Base-by-base conservation (phyloP, 2,329 filamentous ascomycete species). In the Dactylellina drechsleri region DNA sequence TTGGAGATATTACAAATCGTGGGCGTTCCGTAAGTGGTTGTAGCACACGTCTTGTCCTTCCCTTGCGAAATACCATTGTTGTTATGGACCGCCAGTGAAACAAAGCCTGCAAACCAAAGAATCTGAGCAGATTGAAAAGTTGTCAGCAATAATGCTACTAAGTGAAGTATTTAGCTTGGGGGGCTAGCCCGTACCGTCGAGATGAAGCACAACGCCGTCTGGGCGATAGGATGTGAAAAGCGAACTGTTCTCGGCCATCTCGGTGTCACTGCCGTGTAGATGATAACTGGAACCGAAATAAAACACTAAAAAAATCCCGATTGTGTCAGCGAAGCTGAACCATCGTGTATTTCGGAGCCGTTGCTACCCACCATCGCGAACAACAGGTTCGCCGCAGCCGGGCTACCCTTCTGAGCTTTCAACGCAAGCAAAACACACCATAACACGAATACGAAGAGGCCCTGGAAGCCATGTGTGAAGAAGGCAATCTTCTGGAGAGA, bases 21-120 rank as follows among this genome's bases (percentile, higher is more conserved):
- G 6, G 76, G 75, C 13, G 75, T 76, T 1, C 86, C 86, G 78
- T 88, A 90, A 10, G 41, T 54, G 18, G 66, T 66, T 53, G 49
- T 77, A 40, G 53, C 50, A 31, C 45, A 72, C 36, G n/a, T 78
- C 59, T 56, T 70, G 70, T 43, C 76, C 49, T 67, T 60, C 10
- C 79, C 78, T 13, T 47, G 49, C 31, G 76, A 72, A 36, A 79
- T 79, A 6, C 77, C 78, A n/a, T 76, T 65, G 54, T 77, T 83
- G 82, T 90, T 90, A 82, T 87, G 90, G 7, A 86, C 84, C 1
- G 89, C 88, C 79, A 90, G 87, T 16, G 87, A 85, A 31, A 89
- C 86, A 80, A 90, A 91, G 16, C 86, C 89, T 1, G 88, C 89
- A 50, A 91, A 83, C 88, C 89, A 91, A 76, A 90, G 82, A 77